These are phyloP conservation scores for Ceratobasidium theobromae DNA, from an alignment of 1,284 basidiomycete species.

Conservation along the genomic window DNA sequence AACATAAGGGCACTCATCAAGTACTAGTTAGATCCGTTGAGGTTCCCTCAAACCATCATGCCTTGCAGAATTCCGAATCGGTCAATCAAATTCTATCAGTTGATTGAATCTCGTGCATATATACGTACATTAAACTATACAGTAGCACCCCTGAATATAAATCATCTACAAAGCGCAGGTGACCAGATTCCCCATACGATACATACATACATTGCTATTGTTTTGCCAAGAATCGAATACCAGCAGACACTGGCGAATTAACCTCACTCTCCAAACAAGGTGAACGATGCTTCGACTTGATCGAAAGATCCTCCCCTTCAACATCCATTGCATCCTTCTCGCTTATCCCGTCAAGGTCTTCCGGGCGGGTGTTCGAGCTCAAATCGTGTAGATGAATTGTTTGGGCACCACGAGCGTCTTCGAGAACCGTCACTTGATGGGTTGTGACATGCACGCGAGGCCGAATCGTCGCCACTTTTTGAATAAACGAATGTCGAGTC, in stretches of 20 bases:
- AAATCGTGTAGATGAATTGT: conserved; percentile 29
- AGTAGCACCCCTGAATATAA: background rate
- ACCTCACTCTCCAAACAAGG: background rate
- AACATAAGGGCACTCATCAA: no score
- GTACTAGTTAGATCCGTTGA: no score
- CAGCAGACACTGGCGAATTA: background rate
- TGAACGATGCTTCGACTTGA: conserved; percentile 6
- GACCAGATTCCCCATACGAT: background rate
- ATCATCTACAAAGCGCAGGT: background rate
- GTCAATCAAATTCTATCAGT: no score
- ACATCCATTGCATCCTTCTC: conserved; percentile 5
- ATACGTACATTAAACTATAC: background rate
- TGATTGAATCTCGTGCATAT: no score
- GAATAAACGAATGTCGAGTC: conserved; percentile 24
- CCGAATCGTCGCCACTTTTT: conserved; percentile 1
- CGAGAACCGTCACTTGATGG: conserved; percentile 16
- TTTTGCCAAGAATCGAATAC: conserved; percentile 1
- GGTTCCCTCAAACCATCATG: no score
- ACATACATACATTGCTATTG: background rate
- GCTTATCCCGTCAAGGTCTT: conserved; percentile 4
- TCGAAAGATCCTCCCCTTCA: background rate
- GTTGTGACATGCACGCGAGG: conserved; percentile 13
- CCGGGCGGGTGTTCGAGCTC: background rate
- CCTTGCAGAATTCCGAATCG: no score
- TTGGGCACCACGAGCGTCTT: conserved; percentile 14